phyloP scores from a whole-genome alignment of 148 eudicot genomes.

The Rhododendron molle region DNA sequence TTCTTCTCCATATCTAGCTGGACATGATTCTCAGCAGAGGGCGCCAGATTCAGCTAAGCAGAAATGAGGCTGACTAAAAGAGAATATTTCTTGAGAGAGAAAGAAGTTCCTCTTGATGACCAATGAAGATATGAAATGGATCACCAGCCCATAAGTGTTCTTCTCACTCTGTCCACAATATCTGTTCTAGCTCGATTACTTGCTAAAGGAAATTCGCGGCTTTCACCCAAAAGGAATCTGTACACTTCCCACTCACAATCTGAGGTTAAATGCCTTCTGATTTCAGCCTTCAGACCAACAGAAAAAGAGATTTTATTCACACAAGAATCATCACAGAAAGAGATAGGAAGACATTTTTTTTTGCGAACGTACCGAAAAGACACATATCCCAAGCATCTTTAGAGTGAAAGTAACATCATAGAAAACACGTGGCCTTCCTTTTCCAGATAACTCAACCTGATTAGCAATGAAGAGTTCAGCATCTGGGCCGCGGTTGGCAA shows the following conservation, averaged over 20 bases:
- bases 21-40: neutral
- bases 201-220: conserved; percentile 41
- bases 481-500: conserved; percentile 82
- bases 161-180: conserved; percentile 65
- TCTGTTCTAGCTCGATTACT: conserved; percentile 45
- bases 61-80: neutral
- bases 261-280: conserved; percentile 60
- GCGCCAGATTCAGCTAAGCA: neutral
- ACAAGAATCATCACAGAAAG: too few species aligned
- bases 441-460: conserved; percentile 82
- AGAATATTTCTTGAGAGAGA: too few species aligned
- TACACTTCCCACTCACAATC: conserved; percentile 86
- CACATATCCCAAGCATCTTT: conserved; percentile 58
- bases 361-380: conserved; percentile 59
- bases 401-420: conserved; percentile 71
- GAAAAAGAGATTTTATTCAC: neutral
- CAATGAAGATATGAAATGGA: neutral
- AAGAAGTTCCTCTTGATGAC: neutral
- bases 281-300: conserved; percentile 57
- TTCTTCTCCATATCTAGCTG: neutral
- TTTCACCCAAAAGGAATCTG: conserved; percentile 68
- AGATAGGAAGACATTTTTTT: neutral
- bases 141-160: conserved; percentile 81
- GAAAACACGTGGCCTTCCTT: conserved; percentile 87
- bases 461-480: conserved; percentile 85